Base-by-base conservation (phyloP, 129 eudicot genomes). In the Silybum marianum region DNA sequence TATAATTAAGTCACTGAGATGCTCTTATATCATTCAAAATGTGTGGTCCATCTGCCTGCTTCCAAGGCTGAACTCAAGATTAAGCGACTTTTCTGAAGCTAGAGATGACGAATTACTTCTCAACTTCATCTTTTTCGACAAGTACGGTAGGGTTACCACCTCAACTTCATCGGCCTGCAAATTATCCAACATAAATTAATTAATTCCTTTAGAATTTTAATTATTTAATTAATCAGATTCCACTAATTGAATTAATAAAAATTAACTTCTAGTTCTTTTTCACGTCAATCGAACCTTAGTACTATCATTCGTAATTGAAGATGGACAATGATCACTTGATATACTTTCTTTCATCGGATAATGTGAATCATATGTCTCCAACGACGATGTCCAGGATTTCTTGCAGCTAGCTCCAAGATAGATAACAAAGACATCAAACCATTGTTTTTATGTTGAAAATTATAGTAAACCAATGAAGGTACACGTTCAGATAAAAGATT, bases 351-450 rank as follows among this genome's bases (percentile, higher is more conserved):
- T 69, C 73, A 30, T 69, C 19, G 44, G 18, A 19, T 28, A 5
- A 69, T 36, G n/a, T n/a, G 21, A 69, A 69, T 69, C 73, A 28
- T 30, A 32, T 10, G 74, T 70, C 39, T 69, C 74, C 44, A 32
- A 70, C 6, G 25, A 69, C 23, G 73, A 69, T 28, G 19, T 11
- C 40, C 7, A 28, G 4, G 73, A 70, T 32, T 48, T 70, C 74
- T 48, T 70, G 25, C 63, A 51, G 7, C 19, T 16, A 51, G 21
- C 73, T 69, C 38, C 24, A 70, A 34, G 22, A 70, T 51, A 51
- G 4, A 13, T 16, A 32, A 28, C 6, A 14, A 32, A 16, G 5
- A 16, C 18, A 70, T 30, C 44, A 32, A 70, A 69, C 42, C 38
- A 28, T 69, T 6, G 72, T 26, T 69, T 13, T 28, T 13, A 32